A percentile compares a stretch with the other conserved stretches of the same genome.
Conservation (phyloP, 768 basidiomycete genomes). For the Pleurotus djamor region DNA sequence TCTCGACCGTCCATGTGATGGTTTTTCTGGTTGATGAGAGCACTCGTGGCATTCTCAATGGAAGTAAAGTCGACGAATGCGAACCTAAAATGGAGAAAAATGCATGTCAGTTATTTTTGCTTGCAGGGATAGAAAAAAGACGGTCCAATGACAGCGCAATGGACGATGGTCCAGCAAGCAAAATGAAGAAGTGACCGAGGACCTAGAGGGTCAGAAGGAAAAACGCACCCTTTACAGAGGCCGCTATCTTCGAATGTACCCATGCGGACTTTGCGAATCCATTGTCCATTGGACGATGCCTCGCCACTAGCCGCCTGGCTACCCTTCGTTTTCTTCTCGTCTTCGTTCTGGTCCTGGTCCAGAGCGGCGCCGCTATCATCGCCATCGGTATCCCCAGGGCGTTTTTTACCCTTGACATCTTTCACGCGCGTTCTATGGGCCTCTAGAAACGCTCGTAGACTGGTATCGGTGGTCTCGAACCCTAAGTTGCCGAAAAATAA, state of each 20-base stretch:
- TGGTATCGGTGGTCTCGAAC: slow-evolving; percentile 83
- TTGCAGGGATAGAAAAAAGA: neutral
- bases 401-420: slow-evolving; percentile 28
- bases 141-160: neutral
- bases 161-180: too few species aligned
- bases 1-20: slow-evolving; percentile 81
- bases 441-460: slow-evolving; percentile 72
- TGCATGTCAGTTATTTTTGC: neutral
- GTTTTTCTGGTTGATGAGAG: slow-evolving; percentile 81
- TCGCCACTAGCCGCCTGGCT: neutral
- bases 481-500: slow-evolving; percentile 93
- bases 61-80: slow-evolving; percentile 91
- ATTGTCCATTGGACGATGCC: slow-evolving; percentile 31
- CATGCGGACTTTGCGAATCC: slow-evolving; percentile 85
- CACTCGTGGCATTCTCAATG: slow-evolving; percentile 75
- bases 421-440: slow-evolving; percentile 46
- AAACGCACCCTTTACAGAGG: slow-evolving; percentile 85
- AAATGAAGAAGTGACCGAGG: too few species aligned
- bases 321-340: slow-evolving; percentile 4
- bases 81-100: slow-evolving; percentile 54
- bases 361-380: slow-evolving; percentile 22
- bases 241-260: slow-evolving; percentile 97
- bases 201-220: neutral
- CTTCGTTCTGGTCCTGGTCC: slow-evolving; percentile 24
- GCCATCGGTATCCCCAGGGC: slow-evolving; percentile 24